phyloP scores from a whole-genome alignment of 306 rosid genomes.

The peach (Prunus persica) region DNA sequence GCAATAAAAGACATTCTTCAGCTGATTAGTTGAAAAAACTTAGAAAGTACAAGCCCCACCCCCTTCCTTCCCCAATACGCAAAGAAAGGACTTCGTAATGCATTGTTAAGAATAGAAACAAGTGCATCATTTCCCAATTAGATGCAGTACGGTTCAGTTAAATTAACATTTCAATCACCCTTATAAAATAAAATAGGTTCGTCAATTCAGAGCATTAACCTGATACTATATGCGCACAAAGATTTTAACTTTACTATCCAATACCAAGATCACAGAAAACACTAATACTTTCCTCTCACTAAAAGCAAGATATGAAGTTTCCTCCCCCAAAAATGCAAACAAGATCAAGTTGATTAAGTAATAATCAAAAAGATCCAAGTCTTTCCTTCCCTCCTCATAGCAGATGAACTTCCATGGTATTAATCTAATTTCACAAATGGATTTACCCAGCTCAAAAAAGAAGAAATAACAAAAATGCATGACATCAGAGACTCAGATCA shows the following conservation, averaged over 20 bases:
- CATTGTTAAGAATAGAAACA: not conserved
- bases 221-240: not conserved
- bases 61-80: not conserved
- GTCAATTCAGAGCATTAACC: not conserved
- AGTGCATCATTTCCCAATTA: not conserved
- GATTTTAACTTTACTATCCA: not conserved
- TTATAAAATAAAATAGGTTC: not conserved
- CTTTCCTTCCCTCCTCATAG: not conserved
- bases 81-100: not conserved
- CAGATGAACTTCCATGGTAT: not conserved
- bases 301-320: not conserved
- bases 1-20: not conserved
- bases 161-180: not conserved
- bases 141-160: conserved; percentile 1
- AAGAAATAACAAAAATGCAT: not conserved
- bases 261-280: not conserved
- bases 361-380: not conserved
- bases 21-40: not conserved
- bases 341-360: not conserved
- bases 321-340: not conserved
- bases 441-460: not conserved
- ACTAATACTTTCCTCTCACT: not conserved
- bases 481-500: conserved; percentile 14
- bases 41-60: not conserved
- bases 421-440: not conserved